Conservation (phyloP, 208 protist genomes). For the Trypanosoma platydactyli region DNA sequence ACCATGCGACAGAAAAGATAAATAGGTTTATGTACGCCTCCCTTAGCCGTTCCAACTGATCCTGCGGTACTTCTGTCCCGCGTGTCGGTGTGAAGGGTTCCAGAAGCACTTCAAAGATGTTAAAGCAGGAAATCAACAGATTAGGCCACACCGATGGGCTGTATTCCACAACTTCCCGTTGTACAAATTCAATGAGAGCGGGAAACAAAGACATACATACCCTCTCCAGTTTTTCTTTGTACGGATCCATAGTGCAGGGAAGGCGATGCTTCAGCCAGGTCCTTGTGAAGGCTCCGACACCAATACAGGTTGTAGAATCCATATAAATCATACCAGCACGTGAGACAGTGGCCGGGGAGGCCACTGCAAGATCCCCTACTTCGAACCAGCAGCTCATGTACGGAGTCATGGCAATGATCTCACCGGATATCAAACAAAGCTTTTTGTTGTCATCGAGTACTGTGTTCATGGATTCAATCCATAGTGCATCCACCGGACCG, state of each 20-base stretch:
- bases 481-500: constrained; percentile 95
- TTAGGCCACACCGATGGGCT: constrained; percentile 95
- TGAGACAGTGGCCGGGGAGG: constrained; percentile 97
- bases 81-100: constrained; percentile 82
- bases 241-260: constrained; percentile 78
- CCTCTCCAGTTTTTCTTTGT: constrained; percentile 77
- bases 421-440: constrained; percentile 94
- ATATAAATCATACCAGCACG: constrained; percentile 99
- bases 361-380: constrained; percentile 96
- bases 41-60: constrained; percentile 78
- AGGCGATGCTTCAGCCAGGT: constrained; percentile 88
- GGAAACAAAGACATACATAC: constrained; percentile 92
- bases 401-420: constrained; percentile 95
- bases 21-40: constrained; percentile 90
- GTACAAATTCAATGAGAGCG: constrained; percentile 91
- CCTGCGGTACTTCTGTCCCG: constrained; percentile 77
- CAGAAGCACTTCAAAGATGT: constrained; percentile 92
- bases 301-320: constrained; percentile 91
- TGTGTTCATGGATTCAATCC: constrained; percentile 96
- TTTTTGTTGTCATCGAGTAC: constrained; percentile 96
- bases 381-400: constrained; percentile 98
- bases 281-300: constrained; percentile 74
- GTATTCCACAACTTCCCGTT: constrained; percentile 90
- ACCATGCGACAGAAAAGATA: constrained; percentile 97
- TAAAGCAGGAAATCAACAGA: constrained; percentile 92